These are phyloP conservation scores for Penicillium paneum DNA, from an alignment of 2,329 filamentous ascomycete genomes.

Conservation along the genomic window DNA sequence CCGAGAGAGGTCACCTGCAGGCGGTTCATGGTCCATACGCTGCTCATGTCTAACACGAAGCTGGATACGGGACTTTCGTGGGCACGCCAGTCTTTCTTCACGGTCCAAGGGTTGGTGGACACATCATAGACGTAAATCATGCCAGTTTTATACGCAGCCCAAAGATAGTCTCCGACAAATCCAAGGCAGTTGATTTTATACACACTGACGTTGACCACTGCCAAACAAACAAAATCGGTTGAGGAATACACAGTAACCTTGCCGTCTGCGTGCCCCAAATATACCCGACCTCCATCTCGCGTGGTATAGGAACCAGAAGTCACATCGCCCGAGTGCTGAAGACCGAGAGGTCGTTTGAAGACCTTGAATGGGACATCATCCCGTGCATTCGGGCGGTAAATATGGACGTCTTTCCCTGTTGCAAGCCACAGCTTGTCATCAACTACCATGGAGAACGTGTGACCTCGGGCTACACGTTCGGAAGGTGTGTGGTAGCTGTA, in stretches of 20 bases:
- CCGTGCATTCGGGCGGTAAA: conserved; percentile 72
- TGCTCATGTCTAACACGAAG: conserved; percentile 73
- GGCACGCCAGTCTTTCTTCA: conserved; percentile 92
- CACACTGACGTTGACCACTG: conserved; percentile 77
- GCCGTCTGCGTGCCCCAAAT: conserved; percentile 88
- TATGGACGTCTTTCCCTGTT: conserved; percentile 77
- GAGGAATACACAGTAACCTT: conserved; percentile 92
- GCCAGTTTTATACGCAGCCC: conserved; percentile 92
- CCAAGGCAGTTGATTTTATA: conserved; percentile 92
- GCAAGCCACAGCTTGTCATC: conserved; percentile 84
- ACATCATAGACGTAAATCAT: conserved; percentile 93
- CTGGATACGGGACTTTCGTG: conserved; percentile 79
- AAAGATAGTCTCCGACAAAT: conserved; percentile 76
- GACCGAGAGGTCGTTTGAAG: conserved; percentile 65
- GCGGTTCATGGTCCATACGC: conserved; percentile 79
- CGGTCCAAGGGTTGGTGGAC: conserved; percentile 73
- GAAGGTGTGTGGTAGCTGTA: conserved; percentile 64
- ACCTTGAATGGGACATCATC: conserved; percentile 71
- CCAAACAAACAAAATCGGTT: conserved; percentile 71
- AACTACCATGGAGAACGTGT: conserved; percentile 86
- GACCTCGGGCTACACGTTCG: conserved; percentile 74
- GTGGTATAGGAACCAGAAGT: conserved; percentile 76
- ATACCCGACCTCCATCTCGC: conserved; percentile 73
- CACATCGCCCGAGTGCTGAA: conserved; percentile 76
- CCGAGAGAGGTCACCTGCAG: conserved; percentile 84